These are phyloP conservation scores for Trapa incisa DNA, from an alignment of 345 rosid species.

Conservation along the genomic window DNA sequence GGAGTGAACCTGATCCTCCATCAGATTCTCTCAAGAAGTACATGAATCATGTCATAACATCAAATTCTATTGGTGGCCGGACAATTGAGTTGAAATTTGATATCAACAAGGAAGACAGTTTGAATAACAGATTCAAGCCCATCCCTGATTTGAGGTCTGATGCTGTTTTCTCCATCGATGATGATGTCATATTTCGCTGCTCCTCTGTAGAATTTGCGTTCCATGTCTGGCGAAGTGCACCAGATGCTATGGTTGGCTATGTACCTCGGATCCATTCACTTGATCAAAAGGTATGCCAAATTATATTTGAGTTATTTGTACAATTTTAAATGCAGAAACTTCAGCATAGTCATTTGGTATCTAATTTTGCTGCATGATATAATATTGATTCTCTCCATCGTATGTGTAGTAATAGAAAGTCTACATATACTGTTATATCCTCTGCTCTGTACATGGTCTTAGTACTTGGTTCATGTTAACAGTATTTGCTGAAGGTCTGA, in stretches of 20 bases:
- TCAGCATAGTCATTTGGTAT: background rate
- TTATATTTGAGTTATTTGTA: conserved; percentile 1
- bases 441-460: background rate
- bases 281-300: conserved; percentile 37
- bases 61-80: conserved; percentile 33
- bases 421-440: background rate
- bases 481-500: too few species aligned
- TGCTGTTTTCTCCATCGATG: conserved; percentile 86
- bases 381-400: background rate
- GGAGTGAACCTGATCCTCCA: conserved; percentile 97
- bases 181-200: conserved; percentile 87
- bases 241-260: conserved; percentile 79
- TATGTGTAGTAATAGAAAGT: background rate
- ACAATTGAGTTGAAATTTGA: conserved; percentile 55
- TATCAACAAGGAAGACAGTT: conserved; percentile 74
- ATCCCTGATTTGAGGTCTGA: conserved; percentile 63
- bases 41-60: conserved; percentile 31
- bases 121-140: conserved; percentile 88
- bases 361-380: background rate
- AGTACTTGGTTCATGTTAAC: background rate
- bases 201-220: conserved; percentile 75
- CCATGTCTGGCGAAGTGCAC: conserved; percentile 84
- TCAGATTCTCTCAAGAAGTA: conserved; percentile 46
- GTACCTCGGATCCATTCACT: conserved; percentile 85
- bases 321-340: background rate